phyloP scores from a whole-genome alignment of 78 protist species.

The slime mould (Dictyostelium discoideum) region DNA sequence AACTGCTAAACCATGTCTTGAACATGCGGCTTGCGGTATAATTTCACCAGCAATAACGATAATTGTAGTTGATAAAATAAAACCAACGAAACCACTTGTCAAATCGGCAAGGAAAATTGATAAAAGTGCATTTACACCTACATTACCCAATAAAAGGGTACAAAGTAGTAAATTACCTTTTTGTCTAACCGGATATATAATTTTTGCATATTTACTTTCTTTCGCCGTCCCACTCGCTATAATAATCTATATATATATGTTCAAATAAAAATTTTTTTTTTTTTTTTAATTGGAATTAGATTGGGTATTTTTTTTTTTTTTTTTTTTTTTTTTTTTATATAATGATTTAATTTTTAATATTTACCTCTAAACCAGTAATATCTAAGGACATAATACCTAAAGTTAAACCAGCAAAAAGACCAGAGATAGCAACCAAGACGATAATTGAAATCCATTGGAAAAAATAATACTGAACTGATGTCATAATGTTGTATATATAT shows the following conservation, averaged over 20 bases:
- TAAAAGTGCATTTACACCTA: conserved; percentile 91
- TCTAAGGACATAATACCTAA: conserved; percentile 92
- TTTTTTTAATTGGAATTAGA: neutral
- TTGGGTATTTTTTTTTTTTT: neutral
- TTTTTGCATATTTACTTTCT: conserved; percentile 83
- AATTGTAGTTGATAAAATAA: conserved; percentile 78
- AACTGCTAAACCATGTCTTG: conserved; percentile 89
- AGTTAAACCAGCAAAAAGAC: conserved; percentile 93
- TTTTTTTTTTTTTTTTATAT: neutral
- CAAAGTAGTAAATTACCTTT: conserved; percentile 95
- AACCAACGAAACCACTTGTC: conserved; percentile 87
- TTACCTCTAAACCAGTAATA: conserved; percentile 83
- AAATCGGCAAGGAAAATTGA: conserved; percentile 88
- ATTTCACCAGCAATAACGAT: conserved; percentile 96
- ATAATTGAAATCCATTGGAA: conserved; percentile 70
- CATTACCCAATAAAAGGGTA: conserved; percentile 97
- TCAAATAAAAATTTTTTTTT: too few species aligned
- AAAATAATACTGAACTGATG: neutral
- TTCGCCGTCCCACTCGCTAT: conserved; percentile 68
- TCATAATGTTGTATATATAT: neutral
- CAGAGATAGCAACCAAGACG: conserved; percentile 83
- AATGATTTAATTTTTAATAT: neutral
- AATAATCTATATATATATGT: conserved; percentile 54
- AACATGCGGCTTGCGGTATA: conserved; percentile 91
- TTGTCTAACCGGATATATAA: conserved; percentile 89